phyloP scores from a whole-genome alignment of 2,329 filamentous ascomycete genomes.

The Neonectria hederae region DNA sequence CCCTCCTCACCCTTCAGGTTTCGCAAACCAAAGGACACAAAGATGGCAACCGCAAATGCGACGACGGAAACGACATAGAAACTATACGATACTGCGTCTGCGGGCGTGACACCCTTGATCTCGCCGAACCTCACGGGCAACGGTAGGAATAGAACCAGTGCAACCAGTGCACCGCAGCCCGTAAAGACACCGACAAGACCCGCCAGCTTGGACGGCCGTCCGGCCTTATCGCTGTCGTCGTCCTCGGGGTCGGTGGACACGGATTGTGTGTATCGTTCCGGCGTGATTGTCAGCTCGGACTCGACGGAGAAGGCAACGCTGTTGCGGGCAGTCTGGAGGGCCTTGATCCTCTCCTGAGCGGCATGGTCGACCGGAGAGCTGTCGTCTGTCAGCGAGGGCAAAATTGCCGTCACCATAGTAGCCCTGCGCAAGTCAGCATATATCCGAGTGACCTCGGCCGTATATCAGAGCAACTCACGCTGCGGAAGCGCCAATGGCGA shows the following conservation, averaged over 20 bases:
- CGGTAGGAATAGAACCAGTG: conserved; percentile 83
- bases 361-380: conserved; percentile 43
- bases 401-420: conserved; percentile 96
- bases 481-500: conserved; percentile 91
- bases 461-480: conserved; percentile 62
- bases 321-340: conserved; percentile 57
- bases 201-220: conserved; percentile 72
- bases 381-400: conserved; percentile 75
- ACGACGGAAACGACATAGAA: conserved; percentile 87
- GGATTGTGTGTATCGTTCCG: conserved; percentile 62
- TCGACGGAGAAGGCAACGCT: conserved; percentile 74
- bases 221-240: conserved; percentile 42
- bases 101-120: conserved; percentile 75
- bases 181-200: conserved; percentile 93
- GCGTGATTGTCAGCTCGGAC: conserved; percentile 80
- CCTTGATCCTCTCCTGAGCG: conserved; percentile 45
- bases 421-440: conserved; percentile 56
- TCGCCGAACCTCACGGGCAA: conserved; percentile 82
- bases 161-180: conserved; percentile 88
- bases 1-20: conserved; percentile 76
- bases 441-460: not conserved
- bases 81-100: conserved; percentile 79
- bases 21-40: conserved; percentile 82
- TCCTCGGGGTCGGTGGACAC: conserved; percentile 44
- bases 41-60: conserved; percentile 75